Conservation (phyloP, 1,284 basidiomycete species). For the Salmacisia buchloeana region DNA sequence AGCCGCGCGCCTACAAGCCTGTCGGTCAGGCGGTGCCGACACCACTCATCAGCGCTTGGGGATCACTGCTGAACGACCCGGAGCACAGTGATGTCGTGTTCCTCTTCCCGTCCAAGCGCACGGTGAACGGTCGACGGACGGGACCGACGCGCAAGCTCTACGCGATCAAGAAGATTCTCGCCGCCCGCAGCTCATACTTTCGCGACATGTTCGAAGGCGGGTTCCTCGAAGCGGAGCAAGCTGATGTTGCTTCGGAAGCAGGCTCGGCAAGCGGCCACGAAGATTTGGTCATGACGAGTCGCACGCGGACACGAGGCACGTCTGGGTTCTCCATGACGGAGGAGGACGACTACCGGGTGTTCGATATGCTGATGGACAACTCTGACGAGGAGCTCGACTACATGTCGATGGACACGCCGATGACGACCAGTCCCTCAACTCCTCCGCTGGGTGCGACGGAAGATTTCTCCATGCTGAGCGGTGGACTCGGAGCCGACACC, state of each 20-base stretch:
- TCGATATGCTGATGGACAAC: constrained; percentile 24
- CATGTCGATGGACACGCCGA: neutral
- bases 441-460: neutral
- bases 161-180: constrained; percentile 52
- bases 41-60: constrained; percentile 64
- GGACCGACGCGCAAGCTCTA: constrained; percentile 41
- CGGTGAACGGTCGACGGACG: neutral
- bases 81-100: constrained; percentile 56
- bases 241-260: neutral
- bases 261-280: neutral
- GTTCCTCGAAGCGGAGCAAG: constrained; percentile 41
- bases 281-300: neutral
- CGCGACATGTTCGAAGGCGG: constrained; percentile 45
- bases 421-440: neutral
- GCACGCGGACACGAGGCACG: constrained; percentile 10
- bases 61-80: constrained; percentile 70
- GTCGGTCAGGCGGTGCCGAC: constrained; percentile 61
- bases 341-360: constrained; percentile 15
- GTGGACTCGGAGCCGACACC: neutral
- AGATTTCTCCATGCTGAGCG: neutral
- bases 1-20: constrained; percentile 56
- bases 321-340: constrained; percentile 12
- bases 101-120: constrained; percentile 15
- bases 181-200: constrained; percentile 50
- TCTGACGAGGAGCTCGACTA: constrained; percentile 27